Base-by-base conservation (phyloP, 345 rosid genomes). In the Lepidium africanum region DNA sequence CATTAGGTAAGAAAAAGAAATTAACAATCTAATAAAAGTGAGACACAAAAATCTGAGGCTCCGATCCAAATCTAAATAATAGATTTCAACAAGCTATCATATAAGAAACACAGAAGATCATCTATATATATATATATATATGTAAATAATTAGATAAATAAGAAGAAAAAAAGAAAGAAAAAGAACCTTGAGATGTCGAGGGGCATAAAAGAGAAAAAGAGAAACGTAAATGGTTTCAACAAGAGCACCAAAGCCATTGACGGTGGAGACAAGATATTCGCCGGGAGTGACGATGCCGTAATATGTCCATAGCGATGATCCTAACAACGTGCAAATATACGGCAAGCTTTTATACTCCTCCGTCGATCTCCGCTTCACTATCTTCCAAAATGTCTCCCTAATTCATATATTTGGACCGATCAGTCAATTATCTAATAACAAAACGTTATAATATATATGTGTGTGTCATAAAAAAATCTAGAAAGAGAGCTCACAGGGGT, bases 311-410 rank as follows among this genome's bases (percentile, higher is more conserved):
- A 75, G 62, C 32, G 80, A 84, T 11, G 93, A 85, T 40, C 88
- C 86, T 37, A 91, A 23, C 33, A 86, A 72, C 58, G 82, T 88
- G 67, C 82, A 81, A 23, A 85, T 71, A 25, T 86, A 91, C 3
- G 97, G 96, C 41, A 82, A 67, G 74, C 90, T 80, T 59, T 85
- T 91, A 46, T 85, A 91, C 45, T 88, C 91, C 55, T 91, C 96
- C 0, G 97, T 91, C 16, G 97, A 85, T 79, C 81, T 70, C 10
- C 79, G 69, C 80, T 77, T 66, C 70, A 78, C 78, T 49, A 91
- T 88, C 48, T 78, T 80, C 93, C 88, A 88, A 52, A 91, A 88
- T 1, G 96, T 87, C 41, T 81, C 83, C 65, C 96, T 88, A 54
- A 21, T 10, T 13, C 21, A 8, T 6, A 15, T 40, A 6, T 61